Conservation (phyloP, 1,284 basidiomycete genomes). For the Xerocomus minutiporus region DNA sequence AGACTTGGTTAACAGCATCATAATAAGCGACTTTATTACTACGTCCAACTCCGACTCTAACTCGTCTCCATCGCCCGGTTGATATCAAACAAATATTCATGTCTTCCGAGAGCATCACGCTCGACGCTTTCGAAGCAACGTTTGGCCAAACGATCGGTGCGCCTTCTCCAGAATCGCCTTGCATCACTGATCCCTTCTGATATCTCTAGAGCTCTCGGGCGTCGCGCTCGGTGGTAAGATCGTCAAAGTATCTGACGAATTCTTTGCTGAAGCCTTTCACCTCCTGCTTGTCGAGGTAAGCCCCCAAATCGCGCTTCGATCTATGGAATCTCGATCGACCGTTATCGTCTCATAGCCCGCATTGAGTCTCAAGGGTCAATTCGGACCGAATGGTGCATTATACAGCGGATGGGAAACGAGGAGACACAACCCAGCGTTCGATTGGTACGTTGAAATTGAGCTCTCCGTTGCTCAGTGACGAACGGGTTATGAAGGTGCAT, state of each 20-base stretch:
- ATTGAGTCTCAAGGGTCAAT: slow-evolving; percentile 84
- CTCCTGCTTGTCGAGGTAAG: slow-evolving; percentile 79
- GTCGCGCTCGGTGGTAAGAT: slow-evolving; percentile 79
- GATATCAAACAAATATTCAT: slow-evolving; percentile 8
- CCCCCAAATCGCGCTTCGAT: not conserved
- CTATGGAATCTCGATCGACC: not conserved
- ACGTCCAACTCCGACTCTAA: not conserved
- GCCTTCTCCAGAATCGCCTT: not conserved
- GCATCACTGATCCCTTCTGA: not conserved
- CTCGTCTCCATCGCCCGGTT: not conserved
- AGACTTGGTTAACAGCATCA: no score
- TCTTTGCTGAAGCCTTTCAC: slow-evolving; percentile 87
- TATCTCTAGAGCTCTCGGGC: slow-evolving; percentile 79
- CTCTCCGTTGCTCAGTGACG: not conserved
- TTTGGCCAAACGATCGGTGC: slow-evolving; percentile 62
- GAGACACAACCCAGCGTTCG: slow-evolving; percentile 83
- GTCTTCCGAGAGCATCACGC: slow-evolving; percentile 18
- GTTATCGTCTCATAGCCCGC: slow-evolving; percentile 52
- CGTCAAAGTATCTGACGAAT: slow-evolving; percentile 85
- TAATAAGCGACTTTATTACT: not conserved
- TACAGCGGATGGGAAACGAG: slow-evolving; percentile 95
- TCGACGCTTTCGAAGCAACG: slow-evolving; percentile 30
- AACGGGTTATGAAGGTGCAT: slow-evolving; percentile 62
- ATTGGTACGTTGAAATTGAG: slow-evolving; percentile 64
- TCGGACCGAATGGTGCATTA: slow-evolving; percentile 92